Evolutionary conservation across 208 protist genomes (phyloP), one percentile per base, ranked within the genome.

Genomic region (Crithidia bombi): DNA sequence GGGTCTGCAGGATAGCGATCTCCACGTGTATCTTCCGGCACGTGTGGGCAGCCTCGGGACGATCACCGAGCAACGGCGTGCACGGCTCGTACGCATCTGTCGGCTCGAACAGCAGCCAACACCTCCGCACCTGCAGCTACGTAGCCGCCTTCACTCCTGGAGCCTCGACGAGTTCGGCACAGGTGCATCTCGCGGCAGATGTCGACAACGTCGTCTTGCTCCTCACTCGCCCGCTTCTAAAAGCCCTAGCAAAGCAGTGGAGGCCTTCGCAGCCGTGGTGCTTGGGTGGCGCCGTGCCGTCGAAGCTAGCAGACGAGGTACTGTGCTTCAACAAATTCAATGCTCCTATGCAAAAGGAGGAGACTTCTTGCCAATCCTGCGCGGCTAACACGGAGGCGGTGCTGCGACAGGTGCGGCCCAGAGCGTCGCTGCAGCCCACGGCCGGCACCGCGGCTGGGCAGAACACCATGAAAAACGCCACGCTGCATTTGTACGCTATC

Each of bases 221-320:
- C 3, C 76, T 66, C 23, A 82, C 76, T 1, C 36, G 73, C 36
- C 81, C 81, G 46, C 43, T 78, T 26, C 64, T 78, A 41, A 82
- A 86, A 46, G 50, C 77, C 12, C 66, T 83, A 25, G 77, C 77
- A 11, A 68, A 73, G 50, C 47, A 78, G 33, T 83, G 77, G 43
- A 49, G 70, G 10, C 75, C 77, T n/a, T 79, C 26, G 5, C 72
- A 73, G 25, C 77, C 81, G 43, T 87, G 81, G 77, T 87, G 77
- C 44, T 73, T 87, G 19, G 73, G 77, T 23, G 15, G 46, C 43
- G 26, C 19, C 12, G 63, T 75, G 21, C 63, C 56, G 32, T 43
- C 65, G 3, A 38, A 21, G 19, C 25, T 58, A 26, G 69, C 23
- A 14, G 68, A 82, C 33, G 81, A 87, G 72, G 23, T 83, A 26